Conservation (phyloP, 495 filamentous ascomycete genomes). For the Xylaria curta region DNA sequence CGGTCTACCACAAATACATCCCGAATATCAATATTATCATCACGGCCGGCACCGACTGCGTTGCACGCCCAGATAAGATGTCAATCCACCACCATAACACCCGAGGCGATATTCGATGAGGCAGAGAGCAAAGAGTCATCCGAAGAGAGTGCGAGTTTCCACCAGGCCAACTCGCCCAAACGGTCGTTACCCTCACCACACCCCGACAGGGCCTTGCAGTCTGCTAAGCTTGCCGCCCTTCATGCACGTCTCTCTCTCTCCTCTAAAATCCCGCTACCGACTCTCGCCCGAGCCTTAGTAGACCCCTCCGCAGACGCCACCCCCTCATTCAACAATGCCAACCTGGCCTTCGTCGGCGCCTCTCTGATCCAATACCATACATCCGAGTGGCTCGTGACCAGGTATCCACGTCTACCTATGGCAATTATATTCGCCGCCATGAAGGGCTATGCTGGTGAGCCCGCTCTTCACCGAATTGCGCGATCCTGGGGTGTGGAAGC, state of each 20-base stretch:
- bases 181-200: constrained; percentile 66
- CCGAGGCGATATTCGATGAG: constrained; percentile 34
- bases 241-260: constrained; percentile 90
- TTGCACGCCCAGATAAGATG: constrained; percentile 36
- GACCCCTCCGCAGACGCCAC: constrained; percentile 81
- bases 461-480: constrained; percentile 71
- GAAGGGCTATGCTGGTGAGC: constrained; percentile 77
- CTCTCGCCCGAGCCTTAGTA: constrained; percentile 83
- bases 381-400: constrained; percentile 82
- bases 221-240: constrained; percentile 91
- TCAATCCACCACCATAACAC: constrained; percentile 37
- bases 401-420: constrained; percentile 88
- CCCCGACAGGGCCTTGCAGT: constrained; percentile 69
- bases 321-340: constrained; percentile 78
- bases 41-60: constrained; percentile 36
- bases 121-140: constrained; percentile 16
- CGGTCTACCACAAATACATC: constrained; percentile 30
- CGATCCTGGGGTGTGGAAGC: constrained; percentile 89
- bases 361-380: constrained; percentile 86
- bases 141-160: background rate
- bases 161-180: background rate
- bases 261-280: constrained; percentile 79
- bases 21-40: constrained; percentile 34
- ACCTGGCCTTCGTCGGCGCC: constrained; percentile 79
- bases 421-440: constrained; percentile 80